Base-by-base conservation (phyloP, 1,284 basidiomycete species). In the Trametes hirsuta region DNA sequence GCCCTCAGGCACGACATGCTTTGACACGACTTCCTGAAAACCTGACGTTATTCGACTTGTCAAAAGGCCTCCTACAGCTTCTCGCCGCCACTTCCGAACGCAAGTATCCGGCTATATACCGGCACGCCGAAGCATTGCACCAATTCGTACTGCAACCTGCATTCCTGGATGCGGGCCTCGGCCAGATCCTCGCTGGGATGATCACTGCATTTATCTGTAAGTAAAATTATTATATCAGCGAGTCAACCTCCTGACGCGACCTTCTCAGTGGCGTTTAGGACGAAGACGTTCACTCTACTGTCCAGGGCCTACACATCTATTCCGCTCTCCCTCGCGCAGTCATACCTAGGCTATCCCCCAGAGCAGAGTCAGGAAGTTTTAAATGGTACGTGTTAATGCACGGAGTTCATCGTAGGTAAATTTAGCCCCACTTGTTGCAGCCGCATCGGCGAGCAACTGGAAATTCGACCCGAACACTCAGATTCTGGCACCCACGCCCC, bases 261-360 rank as follows among this genome's bases (percentile, higher is more conserved):
- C 6, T 6, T 10, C 11, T 12, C 42, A 70, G 68, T 57, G 1
- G 58, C 60, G 4, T 90, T 88, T 74, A 82, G 86, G 45, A 68
- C 70, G 58, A 79, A 83, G 63, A 85, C 84, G 0, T 80, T 87
- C 62, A 65, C 67, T 0, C 74, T 90, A 9, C 67, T 90, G 18
- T 79, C 83, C 11, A 81, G 77, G 67, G 85, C 85, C n/a, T 90
- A 88, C 72, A 80, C 81, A 0, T 83, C 85, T 2, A 73, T 91
- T 34, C 79, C 83, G 12, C 58, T 85, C 6, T 58, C 77, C 2
- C 74, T 86, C 4, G 84, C 82, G 4, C 78, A 83, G 64, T 71
- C 65, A 24, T 90, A 89, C 68, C 76, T 90, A 24, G 84, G 84
- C 21, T 70, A 85, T 45, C 66, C 77, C 1, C 63, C 72, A 1